These are phyloP conservation scores for Kurtzmaniella quercitrusa DNA, from an alignment of 1,139 yeast genomes.

Conservation along the genomic window DNA sequence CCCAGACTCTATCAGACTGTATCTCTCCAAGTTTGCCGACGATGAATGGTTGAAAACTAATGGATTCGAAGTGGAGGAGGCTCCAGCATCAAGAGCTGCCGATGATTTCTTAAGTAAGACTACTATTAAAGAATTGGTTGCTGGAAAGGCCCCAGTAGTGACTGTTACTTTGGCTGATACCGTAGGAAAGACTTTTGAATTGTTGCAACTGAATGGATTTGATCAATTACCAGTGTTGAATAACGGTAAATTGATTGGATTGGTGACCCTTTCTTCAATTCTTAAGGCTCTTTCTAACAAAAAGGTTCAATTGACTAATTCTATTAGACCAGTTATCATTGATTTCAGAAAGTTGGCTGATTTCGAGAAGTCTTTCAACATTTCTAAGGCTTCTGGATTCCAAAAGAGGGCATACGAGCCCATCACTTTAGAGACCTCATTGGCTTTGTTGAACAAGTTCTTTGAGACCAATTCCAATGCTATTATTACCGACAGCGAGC, in stretches of 20 bases:
- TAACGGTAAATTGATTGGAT: conserved; percentile 65
- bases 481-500: conserved; percentile 67
- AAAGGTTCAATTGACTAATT: conserved; percentile 54
- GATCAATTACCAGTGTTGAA: conserved; percentile 81
- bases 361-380: conserved; percentile 63
- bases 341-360: conserved; percentile 73
- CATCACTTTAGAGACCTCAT: conserved; percentile 66
- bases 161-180: conserved; percentile 63
- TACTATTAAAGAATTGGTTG: conserved; percentile 63
- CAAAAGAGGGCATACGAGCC: conserved; percentile 64
- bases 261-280: conserved; percentile 73
- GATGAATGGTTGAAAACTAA: conserved; percentile 89
- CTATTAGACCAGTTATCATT: conserved; percentile 60
- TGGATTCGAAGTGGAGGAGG: conserved; percentile 57
- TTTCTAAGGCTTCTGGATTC: conserved; percentile 55
- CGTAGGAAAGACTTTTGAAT: conserved; percentile 63
- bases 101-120: conserved; percentile 46
- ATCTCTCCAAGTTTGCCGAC: conserved; percentile 83
- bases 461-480: conserved; percentile 88
- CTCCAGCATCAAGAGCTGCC: conserved; percentile 38
- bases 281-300: conserved; percentile 66
- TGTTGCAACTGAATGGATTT: conserved; percentile 72
- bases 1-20: conserved; percentile 87
- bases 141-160: conserved; percentile 72
- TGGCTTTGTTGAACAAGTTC: conserved; percentile 68